A percentile compares a stretch with the other conserved stretches of the same genome.
Evolutionary conservation across 225 moss, liverwort and hornwort genomes (phyloP).

Genomic region (Physcomitrium patens): DNA sequence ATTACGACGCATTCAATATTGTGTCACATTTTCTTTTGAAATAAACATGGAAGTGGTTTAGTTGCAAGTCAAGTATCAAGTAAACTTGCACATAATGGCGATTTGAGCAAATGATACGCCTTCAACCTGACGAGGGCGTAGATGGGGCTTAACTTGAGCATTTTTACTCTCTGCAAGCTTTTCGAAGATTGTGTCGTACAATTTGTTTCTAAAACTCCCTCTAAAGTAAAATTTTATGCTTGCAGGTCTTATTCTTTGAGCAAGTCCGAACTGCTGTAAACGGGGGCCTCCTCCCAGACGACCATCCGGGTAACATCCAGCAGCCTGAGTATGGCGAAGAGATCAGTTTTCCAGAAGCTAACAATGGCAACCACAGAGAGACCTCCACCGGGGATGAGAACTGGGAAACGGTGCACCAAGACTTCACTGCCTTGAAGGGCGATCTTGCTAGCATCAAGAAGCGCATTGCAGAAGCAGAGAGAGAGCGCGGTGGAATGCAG

Average conservation of each 20-base stretch:
- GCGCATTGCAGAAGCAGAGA: conserved; percentile 74
- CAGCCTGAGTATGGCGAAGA: conserved; percentile 53
- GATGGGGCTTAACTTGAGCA: too few relatives aligned
- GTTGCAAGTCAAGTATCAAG: conserved; percentile 12
- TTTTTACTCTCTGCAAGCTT: too few relatives aligned
- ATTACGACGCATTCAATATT: too few relatives aligned
- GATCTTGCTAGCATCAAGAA: conserved; percentile 75
- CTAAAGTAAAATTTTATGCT: not conserved
- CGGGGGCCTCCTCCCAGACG: conserved; percentile 49
- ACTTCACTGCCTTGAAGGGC: conserved; percentile 72
- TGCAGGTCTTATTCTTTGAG: conserved; percentile 82
- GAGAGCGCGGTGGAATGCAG: conserved; percentile 40
- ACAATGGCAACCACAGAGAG: conserved; percentile 6
- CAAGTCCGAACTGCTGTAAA: conserved; percentile 66
- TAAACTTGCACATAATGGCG: not conserved
- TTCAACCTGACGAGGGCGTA: too few relatives aligned
- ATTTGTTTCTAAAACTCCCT: not conserved
- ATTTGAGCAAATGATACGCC: not conserved
- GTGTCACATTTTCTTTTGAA: not conserved
- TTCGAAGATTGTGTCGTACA: not conserved
- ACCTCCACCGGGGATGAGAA: conserved; percentile 48
- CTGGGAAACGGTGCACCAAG: conserved; percentile 76
- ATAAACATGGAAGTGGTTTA: not conserved
- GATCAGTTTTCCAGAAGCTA: conserved; percentile 32
- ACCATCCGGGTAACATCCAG: conserved; percentile 51